These are phyloP conservation scores for Lipomyces sp. DNA, from an alignment of 805 yeast genomes.

Conservation along the genomic window DNA sequence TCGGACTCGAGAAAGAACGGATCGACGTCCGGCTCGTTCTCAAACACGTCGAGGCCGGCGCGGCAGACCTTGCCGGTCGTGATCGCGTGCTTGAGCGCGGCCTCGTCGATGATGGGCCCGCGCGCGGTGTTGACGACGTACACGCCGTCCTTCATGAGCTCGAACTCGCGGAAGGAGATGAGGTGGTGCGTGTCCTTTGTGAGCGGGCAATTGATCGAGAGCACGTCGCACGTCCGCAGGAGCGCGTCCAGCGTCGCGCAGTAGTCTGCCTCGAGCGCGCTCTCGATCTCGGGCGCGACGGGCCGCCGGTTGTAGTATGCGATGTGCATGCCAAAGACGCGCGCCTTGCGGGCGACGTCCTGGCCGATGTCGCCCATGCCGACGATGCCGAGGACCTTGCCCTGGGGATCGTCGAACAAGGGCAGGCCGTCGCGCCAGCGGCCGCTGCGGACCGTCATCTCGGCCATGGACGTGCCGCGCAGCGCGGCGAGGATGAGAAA, in stretches of 20 bases:
- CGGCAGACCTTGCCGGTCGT: slow-evolving; percentile 50
- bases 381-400: slow-evolving; percentile 53
- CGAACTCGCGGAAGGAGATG: slow-evolving; percentile 45
- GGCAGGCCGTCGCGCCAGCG: slow-evolving; percentile 42
- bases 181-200: slow-evolving; percentile 52
- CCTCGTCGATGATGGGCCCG: slow-evolving; percentile 58
- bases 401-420: slow-evolving; percentile 29
- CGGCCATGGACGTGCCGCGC: slow-evolving; percentile 49
- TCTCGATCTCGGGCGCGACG: slow-evolving; percentile 48
- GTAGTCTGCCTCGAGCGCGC: slow-evolving; percentile 38
- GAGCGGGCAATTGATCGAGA: slow-evolving; percentile 52
- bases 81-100: slow-evolving; percentile 47
- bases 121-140: slow-evolving; percentile 58
- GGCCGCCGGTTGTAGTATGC: slow-evolving; percentile 53
- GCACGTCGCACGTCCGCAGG: slow-evolving; percentile 47
- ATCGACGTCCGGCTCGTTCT: slow-evolving; percentile 53
- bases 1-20: slow-evolving; percentile 47
- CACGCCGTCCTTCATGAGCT: slow-evolving; percentile 53
- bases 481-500: slow-evolving; percentile 51
- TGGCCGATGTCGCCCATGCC: slow-evolving; percentile 67
- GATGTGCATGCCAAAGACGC: slow-evolving; percentile 50
- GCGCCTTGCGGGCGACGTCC: slow-evolving; percentile 50
- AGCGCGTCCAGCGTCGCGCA: slow-evolving; percentile 48
- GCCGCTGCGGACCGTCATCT: slow-evolving; percentile 44
- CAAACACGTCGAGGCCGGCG: slow-evolving; percentile 62